Conservation (phyloP, 352 stramenopile species). For the Pythium scleroteichum region DNA sequence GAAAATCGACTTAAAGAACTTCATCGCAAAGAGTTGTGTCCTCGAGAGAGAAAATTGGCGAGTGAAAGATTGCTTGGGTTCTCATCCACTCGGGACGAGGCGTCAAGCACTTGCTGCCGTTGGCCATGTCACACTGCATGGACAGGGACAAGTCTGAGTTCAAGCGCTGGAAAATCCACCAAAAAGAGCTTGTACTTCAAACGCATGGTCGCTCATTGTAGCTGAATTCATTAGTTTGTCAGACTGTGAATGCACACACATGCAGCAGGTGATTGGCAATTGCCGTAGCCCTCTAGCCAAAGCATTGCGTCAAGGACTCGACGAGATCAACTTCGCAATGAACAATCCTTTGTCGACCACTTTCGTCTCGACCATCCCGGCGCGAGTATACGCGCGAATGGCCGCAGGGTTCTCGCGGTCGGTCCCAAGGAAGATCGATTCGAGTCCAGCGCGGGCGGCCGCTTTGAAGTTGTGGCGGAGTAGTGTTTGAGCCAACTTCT, state of each 20-base stretch:
- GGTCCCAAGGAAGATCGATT: slow-evolving; percentile 25
- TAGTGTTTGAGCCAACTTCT: slow-evolving; percentile 10
- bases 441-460: background rate
- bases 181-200: too few species aligned
- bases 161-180: too few species aligned
- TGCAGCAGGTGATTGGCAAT: too few species aligned
- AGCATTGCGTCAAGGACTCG: background rate
- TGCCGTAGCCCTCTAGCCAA: too few species aligned
- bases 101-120: background rate
- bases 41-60: background rate
- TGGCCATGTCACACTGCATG: background rate
- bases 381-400: slow-evolving; percentile 19
- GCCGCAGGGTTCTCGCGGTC: slow-evolving; percentile 21
- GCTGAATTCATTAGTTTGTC: too few species aligned
- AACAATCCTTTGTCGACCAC: background rate
- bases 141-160: too few species aligned
- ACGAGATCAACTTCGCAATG: slow-evolving; percentile 13
- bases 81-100: background rate
- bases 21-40: slow-evolving; percentile 6
- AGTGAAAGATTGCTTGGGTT: background rate
- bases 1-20: slow-evolving; percentile 23
- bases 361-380: slow-evolving; percentile 26
- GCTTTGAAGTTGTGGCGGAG: slow-evolving; percentile 14
- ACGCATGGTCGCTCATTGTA: too few species aligned
- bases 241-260: too few species aligned